phyloP scores from a whole-genome alignment of 768 basidiomycete genomes.

The Kwoniella sp. region DNA sequence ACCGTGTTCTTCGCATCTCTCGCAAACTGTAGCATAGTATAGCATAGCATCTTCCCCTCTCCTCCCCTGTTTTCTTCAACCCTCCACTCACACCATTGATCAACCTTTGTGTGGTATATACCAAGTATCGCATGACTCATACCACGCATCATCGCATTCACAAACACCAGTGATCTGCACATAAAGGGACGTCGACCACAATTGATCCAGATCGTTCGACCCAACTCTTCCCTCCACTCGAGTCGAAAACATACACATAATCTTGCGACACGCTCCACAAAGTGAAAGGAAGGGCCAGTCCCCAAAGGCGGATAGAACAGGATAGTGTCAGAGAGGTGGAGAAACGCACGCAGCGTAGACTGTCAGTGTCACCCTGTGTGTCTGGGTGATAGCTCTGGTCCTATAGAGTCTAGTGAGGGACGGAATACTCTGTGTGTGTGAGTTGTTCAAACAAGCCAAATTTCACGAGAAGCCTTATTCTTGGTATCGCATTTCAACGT shows the following conservation, averaged over 20 bases:
- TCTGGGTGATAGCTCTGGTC: neutral
- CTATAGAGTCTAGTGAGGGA: neutral
- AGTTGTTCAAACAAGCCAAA: neutral
- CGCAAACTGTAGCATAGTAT: neutral
- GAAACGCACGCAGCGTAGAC: neutral
- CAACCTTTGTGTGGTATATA: neutral
- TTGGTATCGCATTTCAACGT: neutral
- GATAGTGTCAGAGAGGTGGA: neutral
- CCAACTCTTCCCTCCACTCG: neutral
- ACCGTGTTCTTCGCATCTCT: neutral
- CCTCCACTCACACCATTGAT: neutral
- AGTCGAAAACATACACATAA: neutral
- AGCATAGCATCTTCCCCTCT: neutral
- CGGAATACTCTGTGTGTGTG: neutral
- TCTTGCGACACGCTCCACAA: constrained; percentile 9
- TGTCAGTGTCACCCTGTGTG: neutral
- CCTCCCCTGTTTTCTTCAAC: neutral
- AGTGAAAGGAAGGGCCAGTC: constrained; percentile 1
- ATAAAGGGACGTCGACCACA: neutral
- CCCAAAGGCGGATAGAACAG: neutral
- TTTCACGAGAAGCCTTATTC: neutral
- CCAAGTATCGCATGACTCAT: neutral
- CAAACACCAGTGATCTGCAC: neutral
- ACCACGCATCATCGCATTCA: neutral
- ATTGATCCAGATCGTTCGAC: neutral